Evolutionary conservation across 176 grass and related monocot species (phyloP).

Genomic region (Cymbopogon citratus): DNA sequence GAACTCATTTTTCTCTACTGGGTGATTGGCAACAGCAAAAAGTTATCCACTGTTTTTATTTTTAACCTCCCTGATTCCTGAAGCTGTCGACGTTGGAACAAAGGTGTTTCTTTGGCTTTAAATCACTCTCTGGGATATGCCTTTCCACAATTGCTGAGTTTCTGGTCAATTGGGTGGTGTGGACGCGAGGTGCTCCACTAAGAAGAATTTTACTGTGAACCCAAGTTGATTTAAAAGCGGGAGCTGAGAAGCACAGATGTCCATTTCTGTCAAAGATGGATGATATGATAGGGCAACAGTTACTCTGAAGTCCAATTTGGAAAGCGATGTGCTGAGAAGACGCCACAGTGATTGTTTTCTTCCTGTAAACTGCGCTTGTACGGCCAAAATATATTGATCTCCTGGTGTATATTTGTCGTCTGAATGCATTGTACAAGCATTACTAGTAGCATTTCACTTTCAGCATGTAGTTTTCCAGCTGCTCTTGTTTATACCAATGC

Average conservation of each 20-base stretch:
- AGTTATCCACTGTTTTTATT: not conserved
- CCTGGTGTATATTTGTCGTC: not conserved
- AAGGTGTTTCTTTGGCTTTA: not conserved
- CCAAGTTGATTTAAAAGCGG: slow-evolving; percentile 27
- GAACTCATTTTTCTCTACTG: not conserved
- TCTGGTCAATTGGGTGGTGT: not conserved
- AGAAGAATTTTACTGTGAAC: slow-evolving; percentile 17
- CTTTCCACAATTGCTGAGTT: not conserved
- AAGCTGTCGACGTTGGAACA: not conserved
- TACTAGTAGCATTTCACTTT: not conserved
- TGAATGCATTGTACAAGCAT: not conserved
- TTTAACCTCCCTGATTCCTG: not conserved
- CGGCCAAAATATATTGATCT: not conserved
- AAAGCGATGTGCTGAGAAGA: not conserved
- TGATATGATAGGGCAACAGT: not conserved
- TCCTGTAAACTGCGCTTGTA: not conserved
- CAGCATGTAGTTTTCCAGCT: not conserved
- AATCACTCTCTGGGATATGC: slow-evolving; percentile 4
- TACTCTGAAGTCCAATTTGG: slow-evolving; percentile 4
- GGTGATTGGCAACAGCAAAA: not conserved
- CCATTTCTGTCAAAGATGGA: slow-evolving; percentile 20
- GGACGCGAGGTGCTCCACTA: not conserved
- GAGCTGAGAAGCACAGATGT: not conserved
- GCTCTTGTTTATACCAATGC: not conserved
- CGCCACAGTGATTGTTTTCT: no score